Conservation (phyloP, 2,329 filamentous ascomycete species). For the Pseudogymnoascus verrucosus region DNA sequence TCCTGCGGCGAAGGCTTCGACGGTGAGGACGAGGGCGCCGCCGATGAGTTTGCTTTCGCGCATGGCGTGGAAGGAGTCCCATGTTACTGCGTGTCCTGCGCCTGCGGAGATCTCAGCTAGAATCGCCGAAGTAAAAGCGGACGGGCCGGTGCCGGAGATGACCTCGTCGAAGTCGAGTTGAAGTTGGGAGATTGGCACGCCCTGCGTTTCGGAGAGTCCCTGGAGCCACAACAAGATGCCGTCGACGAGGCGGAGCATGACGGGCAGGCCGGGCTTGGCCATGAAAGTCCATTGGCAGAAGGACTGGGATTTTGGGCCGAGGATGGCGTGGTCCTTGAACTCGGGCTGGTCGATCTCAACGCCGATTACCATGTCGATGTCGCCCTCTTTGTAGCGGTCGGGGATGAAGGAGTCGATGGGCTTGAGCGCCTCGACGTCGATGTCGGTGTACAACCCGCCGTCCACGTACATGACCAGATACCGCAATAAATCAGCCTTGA, state of each 20-base stretch:
- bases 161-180: constrained; percentile 64
- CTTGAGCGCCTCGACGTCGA: constrained; percentile 48
- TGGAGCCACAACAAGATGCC: constrained; percentile 61
- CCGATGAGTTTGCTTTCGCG: constrained; percentile 57
- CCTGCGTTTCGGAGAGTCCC: constrained; percentile 49
- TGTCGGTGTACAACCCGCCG: constrained; percentile 51
- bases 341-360: constrained; percentile 64
- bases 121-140: constrained; percentile 59
- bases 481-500: constrained; percentile 58
- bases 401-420: constrained; percentile 52
- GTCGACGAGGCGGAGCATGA: constrained; percentile 61
- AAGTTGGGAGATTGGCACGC: constrained; percentile 51
- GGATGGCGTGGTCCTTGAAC: constrained; percentile 54
- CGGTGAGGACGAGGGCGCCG: constrained; percentile 57
- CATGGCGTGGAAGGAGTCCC: constrained; percentile 59
- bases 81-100: constrained; percentile 41
- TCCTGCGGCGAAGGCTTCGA: constrained; percentile 65
- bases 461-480: constrained; percentile 63
- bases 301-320: constrained; percentile 59
- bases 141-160: constrained; percentile 64
- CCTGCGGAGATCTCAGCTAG: constrained; percentile 53
- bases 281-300: constrained; percentile 74
- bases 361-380: constrained; percentile 64
- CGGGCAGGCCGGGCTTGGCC: constrained; percentile 56
- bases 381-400: constrained; percentile 51